Conservation (phyloP, 2,329 filamentous ascomycete species). For the Orbilia quercus region DNA sequence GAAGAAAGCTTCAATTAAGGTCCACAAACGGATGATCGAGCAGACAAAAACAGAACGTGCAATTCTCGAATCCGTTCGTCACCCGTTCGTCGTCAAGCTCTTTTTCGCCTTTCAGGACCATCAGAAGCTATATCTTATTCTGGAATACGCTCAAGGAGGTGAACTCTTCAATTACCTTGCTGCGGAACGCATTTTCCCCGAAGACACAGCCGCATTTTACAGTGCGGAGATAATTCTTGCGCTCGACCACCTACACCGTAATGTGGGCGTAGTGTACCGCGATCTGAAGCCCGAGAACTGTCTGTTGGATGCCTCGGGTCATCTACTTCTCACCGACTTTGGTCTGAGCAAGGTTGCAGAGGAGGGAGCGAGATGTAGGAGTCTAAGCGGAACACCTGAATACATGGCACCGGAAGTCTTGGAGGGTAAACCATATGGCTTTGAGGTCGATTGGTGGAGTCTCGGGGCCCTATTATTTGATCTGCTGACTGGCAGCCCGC, state of each 20-base stretch:
- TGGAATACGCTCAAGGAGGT: slow-evolving; percentile 96
- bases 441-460: slow-evolving; percentile 98
- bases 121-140: slow-evolving; percentile 95
- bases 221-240: slow-evolving; percentile 98
- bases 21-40: slow-evolving; percentile 95
- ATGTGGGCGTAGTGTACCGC: slow-evolving; percentile 92
- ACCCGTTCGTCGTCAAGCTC: slow-evolving; percentile 97
- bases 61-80: slow-evolving; percentile 92
- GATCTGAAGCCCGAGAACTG: slow-evolving; percentile 99
- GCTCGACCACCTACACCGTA: slow-evolving; percentile 89
- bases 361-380: slow-evolving; percentile 78
- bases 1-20: slow-evolving; percentile 92
- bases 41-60: slow-evolving; percentile 97
- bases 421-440: slow-evolving; percentile 84
- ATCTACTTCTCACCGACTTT: slow-evolving; percentile 95
- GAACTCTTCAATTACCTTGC: slow-evolving; percentile 96
- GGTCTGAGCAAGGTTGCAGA: slow-evolving; percentile 91
- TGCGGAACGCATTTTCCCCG: slow-evolving; percentile 93
- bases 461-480: slow-evolving; percentile 93
- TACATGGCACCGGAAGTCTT: slow-evolving; percentile 99
- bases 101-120: slow-evolving; percentile 99
- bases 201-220: slow-evolving; percentile 91
- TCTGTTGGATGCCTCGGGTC: slow-evolving; percentile 87
- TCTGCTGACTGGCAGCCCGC: slow-evolving; percentile 88
- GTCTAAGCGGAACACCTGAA: slow-evolving; percentile 91